Conservation (phyloP, 2,329 filamentous ascomycete genomes). For the Botrytis squamosa region DNA sequence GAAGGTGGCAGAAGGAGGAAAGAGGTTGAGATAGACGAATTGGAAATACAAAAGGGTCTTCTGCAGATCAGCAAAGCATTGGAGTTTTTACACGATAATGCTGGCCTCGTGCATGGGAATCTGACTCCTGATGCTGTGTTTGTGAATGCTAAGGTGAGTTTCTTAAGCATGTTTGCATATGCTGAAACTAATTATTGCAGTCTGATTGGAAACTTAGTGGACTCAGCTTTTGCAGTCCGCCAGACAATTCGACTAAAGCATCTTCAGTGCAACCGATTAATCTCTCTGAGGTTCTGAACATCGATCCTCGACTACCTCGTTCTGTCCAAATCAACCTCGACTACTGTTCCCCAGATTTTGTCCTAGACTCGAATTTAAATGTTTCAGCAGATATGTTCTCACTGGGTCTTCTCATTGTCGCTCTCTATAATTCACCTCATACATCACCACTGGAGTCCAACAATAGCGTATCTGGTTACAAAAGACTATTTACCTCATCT, state of each 20-base stretch:
- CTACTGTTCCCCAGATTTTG: slow-evolving; percentile 92
- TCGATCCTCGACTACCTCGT: slow-evolving; percentile 78
- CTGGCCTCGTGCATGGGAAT: slow-evolving; percentile 90
- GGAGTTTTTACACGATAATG: slow-evolving; percentile 94
- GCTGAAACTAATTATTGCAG: slow-evolving; percentile 47
- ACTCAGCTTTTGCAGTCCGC: slow-evolving; percentile 82
- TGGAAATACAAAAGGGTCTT: slow-evolving; percentile 96
- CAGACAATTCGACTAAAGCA: slow-evolving; percentile 70
- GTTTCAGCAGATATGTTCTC: slow-evolving; percentile 90
- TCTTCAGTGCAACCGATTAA: slow-evolving; percentile 78
- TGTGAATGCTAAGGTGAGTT: slow-evolving; percentile 81
- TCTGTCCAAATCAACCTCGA: slow-evolving; percentile 88
- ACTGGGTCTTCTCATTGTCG: slow-evolving; percentile 80
- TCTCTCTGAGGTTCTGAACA: slow-evolving; percentile 78
- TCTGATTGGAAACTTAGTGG: slow-evolving; percentile 99
- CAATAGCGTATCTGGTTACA: slow-evolving; percentile 79
- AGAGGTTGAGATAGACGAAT: slow-evolving; percentile 90
- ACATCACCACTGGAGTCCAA: slow-evolving; percentile 80
- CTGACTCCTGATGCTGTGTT: slow-evolving; percentile 90
- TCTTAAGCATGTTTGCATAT: slow-evolving; percentile 1
- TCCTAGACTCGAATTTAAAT: slow-evolving; percentile 85
- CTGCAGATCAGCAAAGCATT: slow-evolving; percentile 90
- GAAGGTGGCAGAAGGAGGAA: slow-evolving; percentile 70
- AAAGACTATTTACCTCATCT: slow-evolving; percentile 75
- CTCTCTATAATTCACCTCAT: slow-evolving; percentile 94